These are phyloP conservation scores for Eucalyptus coolabah DNA, from an alignment of 345 rosid genomes.

Conservation along the genomic window DNA sequence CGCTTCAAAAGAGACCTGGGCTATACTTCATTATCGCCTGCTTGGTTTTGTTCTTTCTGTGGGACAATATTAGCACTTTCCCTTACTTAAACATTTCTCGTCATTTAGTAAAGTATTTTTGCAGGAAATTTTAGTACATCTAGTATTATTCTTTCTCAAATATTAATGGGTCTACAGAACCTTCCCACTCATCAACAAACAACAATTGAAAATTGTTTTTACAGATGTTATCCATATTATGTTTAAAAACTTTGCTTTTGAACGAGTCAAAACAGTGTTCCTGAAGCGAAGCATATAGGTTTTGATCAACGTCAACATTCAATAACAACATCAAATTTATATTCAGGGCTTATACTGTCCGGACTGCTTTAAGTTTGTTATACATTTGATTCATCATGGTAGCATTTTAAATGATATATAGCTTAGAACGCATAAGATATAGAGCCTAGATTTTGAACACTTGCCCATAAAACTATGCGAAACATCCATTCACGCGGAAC, in stretches of 20 bases:
- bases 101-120: not conserved
- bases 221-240: not conserved
- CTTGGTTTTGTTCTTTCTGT: not conserved
- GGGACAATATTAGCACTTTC: not conserved
- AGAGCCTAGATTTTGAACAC: not conserved
- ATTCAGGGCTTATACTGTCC: not conserved
- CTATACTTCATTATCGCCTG: not conserved
- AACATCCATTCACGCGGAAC: not conserved
- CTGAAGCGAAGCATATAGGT: not conserved
- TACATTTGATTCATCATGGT: not conserved
- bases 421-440: not conserved
- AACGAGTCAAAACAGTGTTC: not conserved
- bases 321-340: not conserved
- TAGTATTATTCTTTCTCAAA: not conserved
- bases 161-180: not conserved
- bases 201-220: not conserved
- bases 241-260: not conserved
- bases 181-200: not conserved
- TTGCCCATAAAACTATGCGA: not conserved
- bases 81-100: not conserved
- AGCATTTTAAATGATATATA: not conserved
- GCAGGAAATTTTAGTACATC: not conserved
- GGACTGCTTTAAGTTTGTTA: not conserved
- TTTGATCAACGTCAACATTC: not conserved
- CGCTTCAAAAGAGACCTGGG: not conserved